Evolutionary conservation across 2,329 filamentous ascomycete species (phyloP), one percentile per base, ranked within the genome.

Genomic region (Clarireedia homoeocarpa): DNA sequence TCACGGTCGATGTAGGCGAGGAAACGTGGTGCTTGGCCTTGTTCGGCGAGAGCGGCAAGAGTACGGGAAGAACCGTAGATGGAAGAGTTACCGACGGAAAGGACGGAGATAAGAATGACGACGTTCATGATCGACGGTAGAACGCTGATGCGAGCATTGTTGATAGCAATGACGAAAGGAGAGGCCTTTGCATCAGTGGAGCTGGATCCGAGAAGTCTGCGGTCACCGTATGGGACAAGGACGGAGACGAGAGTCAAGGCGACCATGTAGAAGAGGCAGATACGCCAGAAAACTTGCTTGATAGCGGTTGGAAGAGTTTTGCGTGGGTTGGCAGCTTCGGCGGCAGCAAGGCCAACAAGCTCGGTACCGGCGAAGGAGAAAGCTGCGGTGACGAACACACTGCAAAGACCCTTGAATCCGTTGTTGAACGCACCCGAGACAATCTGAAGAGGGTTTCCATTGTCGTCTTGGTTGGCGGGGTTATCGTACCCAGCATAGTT

Each of bases 1-100:
- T 76, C 74, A 58, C 75, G 76, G 66, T 84, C 81, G 47, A 84
- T 75, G 59, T 80, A 83, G 46, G 72, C 73, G 60, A 84, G 78
- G 48, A 83, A 60, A 62, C 72, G 75, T 5, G 82, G 81, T 0
- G 80, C 82, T 52, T 82, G 80, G 3, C 78, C 78, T 59, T 83
- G 78, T 65, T 83, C 78, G 1, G 81, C 77, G 2, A 84, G 71
- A 5, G 81, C 82, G 0, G 79, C 78, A 5, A 84, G 71, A 2
- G 81, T 83, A 53, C 81, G 79, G 24, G 78, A 81, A 9, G 78
- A 78, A 39, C 80, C 81, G 58, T 82, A 84, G 6, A 83, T 78
- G 46, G 76, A 75, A 0, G 80, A 82, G 23, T 82, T 79, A 27
- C 79, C 79, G 27, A 84, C 80, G 0, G 78, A 82, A 4, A 84